Percentiles rank a stretch among this genome's conserved stretches.
These are phyloP conservation scores for Furcasterigmium sp. DNA, from an alignment of 2,329 filamentous ascomycete species.

Conservation along the genomic window DNA sequence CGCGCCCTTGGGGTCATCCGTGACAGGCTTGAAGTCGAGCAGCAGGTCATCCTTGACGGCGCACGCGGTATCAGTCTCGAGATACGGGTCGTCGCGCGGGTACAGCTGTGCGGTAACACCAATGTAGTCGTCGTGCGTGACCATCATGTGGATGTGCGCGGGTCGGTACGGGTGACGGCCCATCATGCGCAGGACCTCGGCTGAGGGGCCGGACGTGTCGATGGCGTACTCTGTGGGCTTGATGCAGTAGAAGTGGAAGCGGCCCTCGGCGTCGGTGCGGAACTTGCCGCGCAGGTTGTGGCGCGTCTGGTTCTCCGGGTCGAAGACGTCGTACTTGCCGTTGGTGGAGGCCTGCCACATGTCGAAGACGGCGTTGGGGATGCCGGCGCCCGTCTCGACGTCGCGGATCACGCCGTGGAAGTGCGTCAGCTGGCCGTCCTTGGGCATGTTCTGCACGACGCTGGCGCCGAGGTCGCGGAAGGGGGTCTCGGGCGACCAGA, in stretches of 20 bases:
- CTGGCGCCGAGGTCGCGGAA: constrained; percentile 11
- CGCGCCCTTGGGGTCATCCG: constrained; percentile 25
- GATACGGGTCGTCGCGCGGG: constrained; percentile 51
- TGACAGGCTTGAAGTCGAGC: constrained; percentile 36
- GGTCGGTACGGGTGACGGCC: constrained; percentile 16
- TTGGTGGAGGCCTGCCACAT: constrained; percentile 61
- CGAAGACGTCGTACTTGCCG: constrained; percentile 54
- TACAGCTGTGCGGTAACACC: constrained; percentile 65
- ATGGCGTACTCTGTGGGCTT: constrained; percentile 60
- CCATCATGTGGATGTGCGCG: constrained; percentile 19
- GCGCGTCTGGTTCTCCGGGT: constrained; percentile 51
- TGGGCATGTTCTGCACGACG: constrained; percentile 12
- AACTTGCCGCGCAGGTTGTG: constrained; percentile 64
- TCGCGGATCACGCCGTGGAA: constrained; percentile 13
- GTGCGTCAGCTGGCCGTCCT: constrained; percentile 9
- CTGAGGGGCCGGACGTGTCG: constrained; percentile 42
- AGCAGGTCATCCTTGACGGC: constrained; percentile 28
- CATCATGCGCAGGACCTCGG: constrained; percentile 15
- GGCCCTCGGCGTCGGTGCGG: constrained; percentile 54
- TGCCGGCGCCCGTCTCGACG: constrained; percentile 16
- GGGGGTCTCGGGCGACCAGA: constrained; percentile 13
- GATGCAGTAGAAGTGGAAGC: constrained; percentile 59
- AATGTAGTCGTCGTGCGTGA: constrained; percentile 49
- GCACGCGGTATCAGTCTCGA: constrained; percentile 32
- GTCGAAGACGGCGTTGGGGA: constrained; percentile 45